Conservation (phyloP, 768 basidiomycete species). For the Lactarius quietus region DNA sequence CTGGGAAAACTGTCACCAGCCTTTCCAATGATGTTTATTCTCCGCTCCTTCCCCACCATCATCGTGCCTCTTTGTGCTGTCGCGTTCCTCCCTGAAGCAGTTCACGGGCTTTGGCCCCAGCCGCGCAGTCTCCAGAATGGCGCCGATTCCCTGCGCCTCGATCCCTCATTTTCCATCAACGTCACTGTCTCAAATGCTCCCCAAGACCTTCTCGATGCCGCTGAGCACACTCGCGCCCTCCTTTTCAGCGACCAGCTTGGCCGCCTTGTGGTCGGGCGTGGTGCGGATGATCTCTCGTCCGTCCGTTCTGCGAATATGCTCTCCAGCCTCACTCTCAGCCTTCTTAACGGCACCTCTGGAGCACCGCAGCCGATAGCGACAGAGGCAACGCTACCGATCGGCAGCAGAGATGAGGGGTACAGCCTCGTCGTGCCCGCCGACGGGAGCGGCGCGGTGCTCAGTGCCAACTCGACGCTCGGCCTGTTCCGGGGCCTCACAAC, state of each 20-base stretch:
- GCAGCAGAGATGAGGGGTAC: constrained; percentile 44
- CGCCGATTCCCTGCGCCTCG: constrained; percentile 36
- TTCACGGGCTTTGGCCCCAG: constrained; percentile 37
- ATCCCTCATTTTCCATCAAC: constrained; percentile 48
- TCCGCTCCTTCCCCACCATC: not conserved
- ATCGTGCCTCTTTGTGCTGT: constrained; percentile 18
- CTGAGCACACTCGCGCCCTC: constrained; percentile 42
- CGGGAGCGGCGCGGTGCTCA: constrained; percentile 37
- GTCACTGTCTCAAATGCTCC: constrained; percentile 45
- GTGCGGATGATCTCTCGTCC: constrained; percentile 41
- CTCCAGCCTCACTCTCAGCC: constrained; percentile 41
- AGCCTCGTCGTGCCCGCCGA: constrained; percentile 38
- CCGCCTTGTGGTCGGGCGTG: constrained; percentile 57
- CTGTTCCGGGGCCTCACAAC: constrained; percentile 52
- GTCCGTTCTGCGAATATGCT: constrained; percentile 43
- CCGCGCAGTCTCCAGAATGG: constrained; percentile 34
- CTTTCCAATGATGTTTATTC: not conserved
- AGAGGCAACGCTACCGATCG: constrained; percentile 36
- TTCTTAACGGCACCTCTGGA: constrained; percentile 24
- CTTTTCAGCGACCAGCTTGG: constrained; percentile 49
- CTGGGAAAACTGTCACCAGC: not conserved
- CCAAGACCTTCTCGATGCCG: constrained; percentile 54
- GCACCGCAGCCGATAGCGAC: constrained; percentile 30
- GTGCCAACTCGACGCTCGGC: constrained; percentile 47
- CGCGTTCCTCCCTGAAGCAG: constrained; percentile 26